These are phyloP conservation scores for Zancudomyces culisetae DNA, from an alignment of 371 early-diverging fungal species.

Conservation along the genomic window DNA sequence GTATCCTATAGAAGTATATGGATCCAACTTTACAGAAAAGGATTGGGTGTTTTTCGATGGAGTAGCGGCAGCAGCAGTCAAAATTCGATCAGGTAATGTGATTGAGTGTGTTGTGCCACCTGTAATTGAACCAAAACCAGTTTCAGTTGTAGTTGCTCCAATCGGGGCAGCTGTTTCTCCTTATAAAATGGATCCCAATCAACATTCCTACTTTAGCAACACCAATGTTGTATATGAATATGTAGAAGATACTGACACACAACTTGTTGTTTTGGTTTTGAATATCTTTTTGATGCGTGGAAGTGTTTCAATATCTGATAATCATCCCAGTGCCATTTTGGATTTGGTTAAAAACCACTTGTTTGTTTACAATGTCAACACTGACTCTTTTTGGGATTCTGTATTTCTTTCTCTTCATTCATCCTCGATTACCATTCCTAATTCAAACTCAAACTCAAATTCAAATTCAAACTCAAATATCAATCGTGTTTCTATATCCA, in stretches of 20 bases:
- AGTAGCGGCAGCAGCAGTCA: background rate
- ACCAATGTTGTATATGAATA: conserved; percentile 26
- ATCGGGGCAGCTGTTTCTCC: conserved; percentile 14
- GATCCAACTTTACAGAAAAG: background rate
- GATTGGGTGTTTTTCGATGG: conserved; percentile 2
- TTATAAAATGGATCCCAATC: conserved; percentile 1
- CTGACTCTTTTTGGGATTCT: background rate
- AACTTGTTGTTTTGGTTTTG: conserved; percentile 58
- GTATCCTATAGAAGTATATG: background rate
- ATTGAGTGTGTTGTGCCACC: conserved; percentile 66
- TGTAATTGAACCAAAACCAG: conserved; percentile 43
- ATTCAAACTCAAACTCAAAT: conserved; percentile 7
- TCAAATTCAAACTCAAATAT: too few species aligned
- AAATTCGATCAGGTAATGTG: conserved; percentile 39
- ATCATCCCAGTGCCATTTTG: too few species aligned
- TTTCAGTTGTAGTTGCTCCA: conserved; percentile 49
- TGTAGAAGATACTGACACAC: conserved; percentile 56
- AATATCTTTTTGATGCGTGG: conserved; percentile 56
- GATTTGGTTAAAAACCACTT: too few species aligned
- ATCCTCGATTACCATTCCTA: conserved; percentile 4
- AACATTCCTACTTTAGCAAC: background rate
- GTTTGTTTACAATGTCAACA: conserved; percentile 3
- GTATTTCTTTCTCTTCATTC: background rate
- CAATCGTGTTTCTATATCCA: too few species aligned
- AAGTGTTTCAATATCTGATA: conserved; percentile 4